Evolutionary conservation across 306 rosid species (phyloP).

Genomic region (Vigna nakashimae): DNA sequence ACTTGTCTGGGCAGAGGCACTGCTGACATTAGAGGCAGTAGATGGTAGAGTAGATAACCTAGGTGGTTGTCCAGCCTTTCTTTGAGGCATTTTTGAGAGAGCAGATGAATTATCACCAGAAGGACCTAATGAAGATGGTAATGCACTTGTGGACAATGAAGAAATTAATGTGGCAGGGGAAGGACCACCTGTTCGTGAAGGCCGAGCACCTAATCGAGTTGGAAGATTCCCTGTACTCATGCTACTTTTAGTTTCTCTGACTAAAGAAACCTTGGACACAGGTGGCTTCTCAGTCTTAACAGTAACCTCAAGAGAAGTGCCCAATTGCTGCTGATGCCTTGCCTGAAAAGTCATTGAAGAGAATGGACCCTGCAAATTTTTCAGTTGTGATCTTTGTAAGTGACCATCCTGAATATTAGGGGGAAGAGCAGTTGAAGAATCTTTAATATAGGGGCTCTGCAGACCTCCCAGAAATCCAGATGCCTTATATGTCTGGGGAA

Average conservation of each 20-base stretch:
- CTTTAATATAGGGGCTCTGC: constrained; percentile 52
- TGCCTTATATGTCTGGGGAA: constrained; percentile 43
- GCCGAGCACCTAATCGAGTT: constrained; percentile 51
- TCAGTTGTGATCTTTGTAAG: constrained; percentile 55
- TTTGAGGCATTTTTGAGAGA: constrained; percentile 42
- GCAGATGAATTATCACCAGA: constrained; percentile 46
- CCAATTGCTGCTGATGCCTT: constrained; percentile 46
- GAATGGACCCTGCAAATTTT: constrained; percentile 49
- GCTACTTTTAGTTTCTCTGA: constrained; percentile 49
- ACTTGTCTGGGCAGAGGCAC: constrained; percentile 54
- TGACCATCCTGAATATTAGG: constrained; percentile 49
- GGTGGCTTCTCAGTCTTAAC: constrained; percentile 47
- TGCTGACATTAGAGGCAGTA: constrained; percentile 54
- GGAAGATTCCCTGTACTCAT: constrained; percentile 48
- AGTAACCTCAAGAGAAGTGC: constrained; percentile 49
- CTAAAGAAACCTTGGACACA: constrained; percentile 46
- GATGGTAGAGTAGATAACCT: constrained; percentile 48
- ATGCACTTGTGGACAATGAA: constrained; percentile 47
- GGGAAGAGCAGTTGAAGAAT: constrained; percentile 46
- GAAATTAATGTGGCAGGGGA: constrained; percentile 47
- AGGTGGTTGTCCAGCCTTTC: constrained; percentile 57
- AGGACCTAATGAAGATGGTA: constrained; percentile 55
- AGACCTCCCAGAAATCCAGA: constrained; percentile 55
- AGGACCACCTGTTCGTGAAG: constrained; percentile 48
- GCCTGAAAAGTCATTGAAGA: constrained; percentile 54